These are phyloP conservation scores for Trametes pubescens DNA, from an alignment of 1,284 basidiomycete genomes.

Conservation along the genomic window DNA sequence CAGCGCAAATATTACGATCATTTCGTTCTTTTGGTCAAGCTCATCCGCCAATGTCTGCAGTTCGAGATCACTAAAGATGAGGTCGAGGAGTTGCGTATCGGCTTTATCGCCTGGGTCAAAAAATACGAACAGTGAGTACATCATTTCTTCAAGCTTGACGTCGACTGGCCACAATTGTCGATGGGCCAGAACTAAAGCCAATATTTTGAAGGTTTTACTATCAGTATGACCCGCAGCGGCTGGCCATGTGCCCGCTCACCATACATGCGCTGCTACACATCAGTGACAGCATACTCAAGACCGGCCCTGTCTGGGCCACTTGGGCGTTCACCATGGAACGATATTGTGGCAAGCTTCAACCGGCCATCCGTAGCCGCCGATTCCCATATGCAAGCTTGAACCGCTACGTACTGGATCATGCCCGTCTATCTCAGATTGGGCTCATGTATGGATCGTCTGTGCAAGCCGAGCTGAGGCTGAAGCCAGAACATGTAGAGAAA, in stretches of 20 bases:
- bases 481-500: not conserved
- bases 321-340: conserved; percentile 53
- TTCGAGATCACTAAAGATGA: conserved; percentile 48
- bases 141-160: not conserved
- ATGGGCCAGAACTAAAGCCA: too few species aligned
- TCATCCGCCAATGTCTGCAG: conserved; percentile 51
- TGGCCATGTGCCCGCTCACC: conserved; percentile 48
- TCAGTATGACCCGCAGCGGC: conserved; percentile 37
- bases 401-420: conserved; percentile 30
- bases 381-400: conserved; percentile 41
- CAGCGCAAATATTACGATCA: conserved; percentile 49
- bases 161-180: too few species aligned
- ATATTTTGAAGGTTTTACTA: conserved; percentile 43
- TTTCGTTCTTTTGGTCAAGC: conserved; percentile 49
- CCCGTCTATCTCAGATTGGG: conserved; percentile 37
- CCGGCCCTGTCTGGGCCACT: conserved; percentile 48
- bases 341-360: conserved; percentile 45
- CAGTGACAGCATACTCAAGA: conserved; percentile 40
- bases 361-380: conserved; percentile 34
- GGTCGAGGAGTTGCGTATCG: conserved; percentile 41
- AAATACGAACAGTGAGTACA: conserved; percentile 53
- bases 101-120: conserved; percentile 51
- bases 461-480: conserved; percentile 1
- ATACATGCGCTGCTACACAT: conserved; percentile 52
- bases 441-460: conserved; percentile 9